These are phyloP conservation scores for Globisporangium sylvaticum DNA, from an alignment of 352 stramenopile species.

Conservation along the genomic window DNA sequence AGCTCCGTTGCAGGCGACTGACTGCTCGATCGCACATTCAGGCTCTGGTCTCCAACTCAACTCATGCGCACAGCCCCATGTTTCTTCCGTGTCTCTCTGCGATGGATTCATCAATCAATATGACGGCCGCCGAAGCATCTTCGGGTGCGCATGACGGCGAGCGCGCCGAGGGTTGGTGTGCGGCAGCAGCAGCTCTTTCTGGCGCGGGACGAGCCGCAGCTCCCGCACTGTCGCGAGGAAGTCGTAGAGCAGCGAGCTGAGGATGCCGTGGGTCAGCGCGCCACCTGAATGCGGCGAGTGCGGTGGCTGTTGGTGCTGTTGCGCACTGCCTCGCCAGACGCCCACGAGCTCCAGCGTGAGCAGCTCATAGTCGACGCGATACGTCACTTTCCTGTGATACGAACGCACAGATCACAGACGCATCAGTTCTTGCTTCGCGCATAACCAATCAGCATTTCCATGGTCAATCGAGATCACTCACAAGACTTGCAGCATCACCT, in stretches of 20 bases:
- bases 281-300: neutral
- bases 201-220: slow-evolving; percentile 64
- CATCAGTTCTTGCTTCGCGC: neutral
- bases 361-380: slow-evolving; percentile 17
- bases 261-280: slow-evolving; percentile 27
- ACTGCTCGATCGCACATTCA: neutral
- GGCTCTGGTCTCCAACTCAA: neutral
- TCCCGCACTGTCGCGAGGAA: slow-evolving; percentile 82
- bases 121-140: neutral
- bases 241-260: slow-evolving; percentile 52
- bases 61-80: neutral
- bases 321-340: slow-evolving; percentile 18
- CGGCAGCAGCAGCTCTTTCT: slow-evolving; percentile 64
- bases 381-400: slow-evolving; percentile 15
- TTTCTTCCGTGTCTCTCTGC: neutral
- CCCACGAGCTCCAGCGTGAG: slow-evolving; percentile 19
- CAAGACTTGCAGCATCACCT: slow-evolving; percentile 81
- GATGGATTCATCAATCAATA: neutral
- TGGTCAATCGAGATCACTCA: slow-evolving; percentile 34
- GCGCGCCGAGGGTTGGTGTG: slow-evolving; percentile 12
- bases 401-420: neutral
- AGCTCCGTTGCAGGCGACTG: too few relatives aligned
- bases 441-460: neutral
- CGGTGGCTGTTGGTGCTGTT: slow-evolving; percentile 1
- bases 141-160: neutral